Percentiles rank a stretch among this genome's conserved stretches.
phyloP scores from a whole-genome alignment of 2,329 filamentous ascomycete species.

The Fusarium sp. region DNA sequence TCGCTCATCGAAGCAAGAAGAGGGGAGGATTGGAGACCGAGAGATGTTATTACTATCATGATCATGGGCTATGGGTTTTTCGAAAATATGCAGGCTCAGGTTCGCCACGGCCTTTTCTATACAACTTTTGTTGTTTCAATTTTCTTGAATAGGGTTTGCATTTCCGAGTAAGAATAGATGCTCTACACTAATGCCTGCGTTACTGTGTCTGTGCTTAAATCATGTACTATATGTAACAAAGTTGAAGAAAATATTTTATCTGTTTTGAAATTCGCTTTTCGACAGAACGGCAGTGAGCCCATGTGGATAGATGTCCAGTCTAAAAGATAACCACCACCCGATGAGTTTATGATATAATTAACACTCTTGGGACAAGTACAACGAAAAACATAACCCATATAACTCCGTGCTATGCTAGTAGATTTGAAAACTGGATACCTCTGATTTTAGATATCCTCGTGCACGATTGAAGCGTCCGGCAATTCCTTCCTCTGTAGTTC shows the following conservation, averaged over 20 bases:
- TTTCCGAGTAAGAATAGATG: slow-evolving; percentile 37
- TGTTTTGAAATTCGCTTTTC: neutral
- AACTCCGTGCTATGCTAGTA: slow-evolving; percentile 44
- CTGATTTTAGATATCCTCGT: slow-evolving; percentile 29
- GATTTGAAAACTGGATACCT: neutral
- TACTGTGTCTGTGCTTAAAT: neutral
- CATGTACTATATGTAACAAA: neutral
- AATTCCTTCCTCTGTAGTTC: slow-evolving; percentile 43
- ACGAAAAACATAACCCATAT: slow-evolving; percentile 5
- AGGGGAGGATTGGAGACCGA: slow-evolving; percentile 26
- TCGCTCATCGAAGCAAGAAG: slow-evolving; percentile 19
- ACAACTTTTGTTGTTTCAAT: slow-evolving; percentile 34
- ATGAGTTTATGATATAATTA: neutral
- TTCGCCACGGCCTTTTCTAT: slow-evolving; percentile 34
- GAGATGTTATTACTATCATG: slow-evolving; percentile 40
- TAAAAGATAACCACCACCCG: slow-evolving; percentile 1
- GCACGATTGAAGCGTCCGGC: slow-evolving; percentile 15
- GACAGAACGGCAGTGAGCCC: slow-evolving; percentile 1
- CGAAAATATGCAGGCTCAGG: slow-evolving; percentile 31
- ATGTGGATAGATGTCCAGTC: neutral
- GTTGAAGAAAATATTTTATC: neutral
- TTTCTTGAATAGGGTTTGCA: slow-evolving; percentile 44
- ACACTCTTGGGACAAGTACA: neutral
- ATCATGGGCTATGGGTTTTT: slow-evolving; percentile 46
- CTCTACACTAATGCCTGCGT: slow-evolving; percentile 21